Evolutionary conservation across 2,329 filamentous ascomycete species (phyloP), one percentile per base, ranked within the genome.

Genomic region (Xylariaceae sp.): DNA sequence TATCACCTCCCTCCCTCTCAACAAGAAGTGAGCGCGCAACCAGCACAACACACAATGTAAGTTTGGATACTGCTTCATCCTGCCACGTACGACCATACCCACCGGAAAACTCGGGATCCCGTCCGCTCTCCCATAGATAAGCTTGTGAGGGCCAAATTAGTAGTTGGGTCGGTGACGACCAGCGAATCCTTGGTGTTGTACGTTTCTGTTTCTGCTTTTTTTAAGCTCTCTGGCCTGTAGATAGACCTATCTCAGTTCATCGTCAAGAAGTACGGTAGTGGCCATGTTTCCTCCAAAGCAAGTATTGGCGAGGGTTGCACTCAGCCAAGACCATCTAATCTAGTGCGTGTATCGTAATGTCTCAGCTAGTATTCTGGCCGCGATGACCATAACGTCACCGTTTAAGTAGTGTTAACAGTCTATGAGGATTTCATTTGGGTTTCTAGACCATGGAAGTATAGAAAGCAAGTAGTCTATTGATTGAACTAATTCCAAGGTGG

Each of bases 271-370:
- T n/a, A n/a, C n/a, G n/a, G n/a, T 41, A n/a, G 23, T 3, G 12
- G 11, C 14, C 5, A 3, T 7, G 9, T 44, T 36, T 33, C 16
- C 14, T 17, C 17, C n/a, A 24, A 12, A 29, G 39, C 9, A 53
- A 48, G 54, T 47, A 52, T 56, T 46, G 41, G 36, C 41, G 34
- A 57, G 21, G 11, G 47, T 47, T 24, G 34, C 43, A 48, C 43
- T 16, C 21, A 24, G 6, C 54, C 24, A 14, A 57, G 46, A 46
- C 53, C 12, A 39, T 5, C 45, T 12, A 28, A 47, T 39, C 33
- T 40, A 14, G 28, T 26, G 19, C 16, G 19, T 24, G 12, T 17
- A 8, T 41, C 26, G 17, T 26, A 3, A 39, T 45, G 45, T 50
- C 46, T 50, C 45, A 46, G 53, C 34, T 36, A 5, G 14, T 4